A percentile compares a stretch with the other conserved stretches of the same genome.
phyloP scores from a whole-genome alignment of 169 alveolate genomes.

The Eimeria acervulina region DNA sequence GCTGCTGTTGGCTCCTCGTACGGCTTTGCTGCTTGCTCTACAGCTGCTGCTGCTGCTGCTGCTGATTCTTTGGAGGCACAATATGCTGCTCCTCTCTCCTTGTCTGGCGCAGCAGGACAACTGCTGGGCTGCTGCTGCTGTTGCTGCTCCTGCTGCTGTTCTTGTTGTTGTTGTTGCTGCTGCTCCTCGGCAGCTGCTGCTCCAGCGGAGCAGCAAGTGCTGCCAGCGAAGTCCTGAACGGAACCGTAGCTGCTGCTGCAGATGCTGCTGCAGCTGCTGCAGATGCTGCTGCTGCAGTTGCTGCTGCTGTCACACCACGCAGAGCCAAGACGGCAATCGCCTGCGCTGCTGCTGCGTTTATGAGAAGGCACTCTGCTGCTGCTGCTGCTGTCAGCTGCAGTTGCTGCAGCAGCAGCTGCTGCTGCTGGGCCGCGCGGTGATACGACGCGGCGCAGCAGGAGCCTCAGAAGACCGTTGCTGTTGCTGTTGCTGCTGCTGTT shows the following conservation, averaged over 20 bases:
- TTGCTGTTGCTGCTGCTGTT: background rate
- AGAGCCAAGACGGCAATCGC: too few species aligned
- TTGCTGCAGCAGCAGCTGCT: too few species aligned
- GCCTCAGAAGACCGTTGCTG: background rate
- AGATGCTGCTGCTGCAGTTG: constrained; percentile 6
- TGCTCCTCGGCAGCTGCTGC: background rate
- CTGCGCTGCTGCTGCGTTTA: background rate
- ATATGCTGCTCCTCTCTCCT: background rate
- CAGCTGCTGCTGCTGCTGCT: background rate
- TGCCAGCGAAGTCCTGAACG: background rate
- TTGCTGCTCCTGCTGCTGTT: too few species aligned
- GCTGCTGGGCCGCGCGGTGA: too few species aligned
- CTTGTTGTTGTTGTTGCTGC: too few species aligned
- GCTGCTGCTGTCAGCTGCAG: too few species aligned
- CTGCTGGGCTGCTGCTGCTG: too few species aligned
- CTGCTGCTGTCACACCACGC: background rate
- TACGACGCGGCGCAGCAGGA: background rate
- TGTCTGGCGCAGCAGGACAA: background rate
- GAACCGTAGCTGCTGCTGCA: too few species aligned
- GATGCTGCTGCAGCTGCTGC: background rate
- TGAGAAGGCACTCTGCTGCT: background rate
- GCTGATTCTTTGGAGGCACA: background rate
- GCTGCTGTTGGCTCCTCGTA: background rate
- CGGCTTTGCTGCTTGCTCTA: background rate
- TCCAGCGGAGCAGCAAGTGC: background rate